phyloP scores from a whole-genome alignment of 2,329 filamentous ascomycete genomes.

The Biscogniauxia marginata region DNA sequence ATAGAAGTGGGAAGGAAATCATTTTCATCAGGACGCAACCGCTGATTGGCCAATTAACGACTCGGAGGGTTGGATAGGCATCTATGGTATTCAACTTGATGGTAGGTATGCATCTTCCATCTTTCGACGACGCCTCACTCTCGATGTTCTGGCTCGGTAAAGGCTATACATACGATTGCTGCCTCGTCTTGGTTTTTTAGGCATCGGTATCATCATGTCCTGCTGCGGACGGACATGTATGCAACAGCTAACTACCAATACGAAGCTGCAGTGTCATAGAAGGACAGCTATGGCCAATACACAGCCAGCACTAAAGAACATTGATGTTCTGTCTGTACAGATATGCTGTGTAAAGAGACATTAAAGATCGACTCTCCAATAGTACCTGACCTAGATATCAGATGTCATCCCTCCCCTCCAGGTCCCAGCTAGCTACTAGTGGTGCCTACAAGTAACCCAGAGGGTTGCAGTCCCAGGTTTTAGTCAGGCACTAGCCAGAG shows the following conservation, averaged over 20 bases:
- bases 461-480: not conserved
- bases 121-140: not conserved
- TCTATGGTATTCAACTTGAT: not conserved
- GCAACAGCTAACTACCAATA: no score
- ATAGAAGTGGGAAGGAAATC: not conserved
- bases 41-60: constrained; percentile 19
- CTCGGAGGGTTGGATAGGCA: constrained; percentile 2
- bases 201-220: no score
- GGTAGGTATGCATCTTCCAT: not conserved
- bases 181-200: no score
- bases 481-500: not conserved
- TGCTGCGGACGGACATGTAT: no score
- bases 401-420: not conserved
- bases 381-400: not conserved
- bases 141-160: not conserved
- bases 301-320: no score
- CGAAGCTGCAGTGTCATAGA: no score
- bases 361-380: no score
- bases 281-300: no score
- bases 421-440: not conserved
- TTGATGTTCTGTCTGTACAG: no score
- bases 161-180: no score
- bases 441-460: not conserved
- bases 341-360: no score
- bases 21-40: constrained; percentile 3